Conservation (phyloP, 1,284 basidiomycete species). For the Sporisorium scitamineum region DNA sequence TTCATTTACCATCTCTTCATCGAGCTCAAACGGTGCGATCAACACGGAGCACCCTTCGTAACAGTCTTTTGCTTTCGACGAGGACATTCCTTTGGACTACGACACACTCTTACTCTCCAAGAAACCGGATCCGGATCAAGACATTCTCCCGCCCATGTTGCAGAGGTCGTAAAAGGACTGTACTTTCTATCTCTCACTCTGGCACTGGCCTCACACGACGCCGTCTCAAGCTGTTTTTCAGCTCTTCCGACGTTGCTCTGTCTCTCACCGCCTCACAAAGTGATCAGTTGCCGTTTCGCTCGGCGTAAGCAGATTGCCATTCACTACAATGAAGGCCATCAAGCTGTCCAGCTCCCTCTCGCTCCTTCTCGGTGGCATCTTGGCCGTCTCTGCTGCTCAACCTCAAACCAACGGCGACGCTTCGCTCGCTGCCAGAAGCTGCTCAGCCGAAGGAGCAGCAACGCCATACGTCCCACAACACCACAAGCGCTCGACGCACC, state of each 20-base stretch:
- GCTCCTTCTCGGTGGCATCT: constrained; percentile 37
- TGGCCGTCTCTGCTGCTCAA: constrained; percentile 25
- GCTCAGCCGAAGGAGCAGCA: constrained; percentile 5
- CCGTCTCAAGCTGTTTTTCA: neutral
- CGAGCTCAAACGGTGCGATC: neutral
- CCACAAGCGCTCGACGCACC: constrained; percentile 18
- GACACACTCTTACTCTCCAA: neutral
- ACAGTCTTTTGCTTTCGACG: neutral
- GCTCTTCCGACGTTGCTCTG: neutral
- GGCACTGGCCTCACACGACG: neutral
- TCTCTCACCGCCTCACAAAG: neutral
- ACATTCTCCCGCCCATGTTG: constrained; percentile 1
- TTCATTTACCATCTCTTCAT: neutral
- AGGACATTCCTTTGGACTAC: neutral
- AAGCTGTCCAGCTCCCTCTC: constrained; percentile 30
- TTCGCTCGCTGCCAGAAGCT: constrained; percentile 20
- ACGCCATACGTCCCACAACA: constrained; percentile 1
- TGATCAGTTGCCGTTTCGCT: neutral
- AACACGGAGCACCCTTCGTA: neutral
- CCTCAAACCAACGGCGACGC: neutral
- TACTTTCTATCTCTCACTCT: neutral
- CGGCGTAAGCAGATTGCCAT: no score
- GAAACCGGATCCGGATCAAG: neutral
- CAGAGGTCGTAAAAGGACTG: neutral
- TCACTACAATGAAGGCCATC: constrained; percentile 23